Base-by-base conservation (phyloP, 768 basidiomycete genomes). In the Suillus ampliporus region DNA sequence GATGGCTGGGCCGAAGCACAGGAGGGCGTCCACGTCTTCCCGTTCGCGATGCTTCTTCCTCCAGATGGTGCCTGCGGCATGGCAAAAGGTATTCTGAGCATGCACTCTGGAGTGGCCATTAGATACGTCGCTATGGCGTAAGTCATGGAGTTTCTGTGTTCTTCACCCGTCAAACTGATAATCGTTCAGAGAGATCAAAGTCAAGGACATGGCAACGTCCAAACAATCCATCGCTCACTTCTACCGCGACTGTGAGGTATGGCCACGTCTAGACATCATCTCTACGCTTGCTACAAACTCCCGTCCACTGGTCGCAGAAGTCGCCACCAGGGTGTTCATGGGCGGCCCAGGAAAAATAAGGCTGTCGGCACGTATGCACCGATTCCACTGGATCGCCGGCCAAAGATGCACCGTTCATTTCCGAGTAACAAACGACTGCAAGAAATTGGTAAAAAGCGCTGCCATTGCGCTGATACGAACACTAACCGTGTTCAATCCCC, bases 201-300 rank as follows among this genome's bases (percentile, higher is more conserved):
- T 96, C 61, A 90, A 89, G 73, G 87, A 92, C 58, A 69, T 84
- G 2, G 76, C 80, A 17, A 85, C 85, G 5, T 78, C 80, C 31
- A 83, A 83, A 67, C 82, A 85, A 15, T 92, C 91, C 4, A 89
- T 96, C 38, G 90, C 94, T 4, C 95, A 97, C 75, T 95, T 96
- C 74, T 97, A 95, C 73, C 87, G 95, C 10, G 79, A 87, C 51
- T 89, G 93, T 73, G 86, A 88, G 58, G 79, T 96, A 34, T 94
- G 89, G 86, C 94, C 94, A 1, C 85, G 85, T 51, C 75, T 95
- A 21, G 83, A 92, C 61, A 85, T 90, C 4, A 76, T 82, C 21
- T 61, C 78, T 5, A 80, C 88, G 23, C 84, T 97, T 19, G 81
- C 86, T 2, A 82, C 90, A 4, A 82, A 87, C 4, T 76, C 82